Conservation (phyloP, 2,329 filamentous ascomycete species). For the Cercospora canescens region DNA sequence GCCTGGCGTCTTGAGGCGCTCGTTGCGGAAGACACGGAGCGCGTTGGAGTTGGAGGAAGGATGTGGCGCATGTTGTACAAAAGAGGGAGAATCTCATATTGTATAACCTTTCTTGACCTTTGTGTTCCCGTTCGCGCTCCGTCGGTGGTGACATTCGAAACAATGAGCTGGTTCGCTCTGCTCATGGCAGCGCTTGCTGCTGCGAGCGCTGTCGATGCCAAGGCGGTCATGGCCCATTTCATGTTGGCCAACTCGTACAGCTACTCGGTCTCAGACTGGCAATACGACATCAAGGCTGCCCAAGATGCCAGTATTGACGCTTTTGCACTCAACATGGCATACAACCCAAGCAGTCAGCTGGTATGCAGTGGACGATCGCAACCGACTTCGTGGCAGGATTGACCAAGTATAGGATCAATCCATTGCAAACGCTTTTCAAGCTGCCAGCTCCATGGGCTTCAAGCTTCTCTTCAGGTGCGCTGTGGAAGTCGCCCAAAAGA, state of each 20-base stretch:
- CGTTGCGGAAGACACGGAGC: neutral
- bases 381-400: neutral
- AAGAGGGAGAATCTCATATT: neutral
- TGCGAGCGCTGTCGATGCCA: constrained; percentile 13
- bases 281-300: constrained; percentile 17
- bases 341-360: constrained; percentile 34
- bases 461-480: constrained; percentile 54
- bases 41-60: too few relatives aligned
- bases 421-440: constrained; percentile 50
- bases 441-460: constrained; percentile 38
- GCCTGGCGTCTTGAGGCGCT: neutral
- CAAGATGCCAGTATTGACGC: constrained; percentile 43
- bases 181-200: constrained; percentile 13
- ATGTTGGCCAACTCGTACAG: constrained; percentile 18
- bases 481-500: too few relatives aligned
- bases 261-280: constrained; percentile 15
- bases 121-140: neutral
- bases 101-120: neutral
- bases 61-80: neutral
- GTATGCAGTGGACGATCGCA: neutral
- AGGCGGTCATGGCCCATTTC: constrained; percentile 17
- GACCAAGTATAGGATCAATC: constrained; percentile 40
- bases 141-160: neutral
- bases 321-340: constrained; percentile 55
- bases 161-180: constrained; percentile 15